Percentiles rank a stretch among this genome's conserved stretches.
phyloP scores from a whole-genome alignment of 495 filamentous ascomycete species.

The Parathielavia appendiculata region DNA sequence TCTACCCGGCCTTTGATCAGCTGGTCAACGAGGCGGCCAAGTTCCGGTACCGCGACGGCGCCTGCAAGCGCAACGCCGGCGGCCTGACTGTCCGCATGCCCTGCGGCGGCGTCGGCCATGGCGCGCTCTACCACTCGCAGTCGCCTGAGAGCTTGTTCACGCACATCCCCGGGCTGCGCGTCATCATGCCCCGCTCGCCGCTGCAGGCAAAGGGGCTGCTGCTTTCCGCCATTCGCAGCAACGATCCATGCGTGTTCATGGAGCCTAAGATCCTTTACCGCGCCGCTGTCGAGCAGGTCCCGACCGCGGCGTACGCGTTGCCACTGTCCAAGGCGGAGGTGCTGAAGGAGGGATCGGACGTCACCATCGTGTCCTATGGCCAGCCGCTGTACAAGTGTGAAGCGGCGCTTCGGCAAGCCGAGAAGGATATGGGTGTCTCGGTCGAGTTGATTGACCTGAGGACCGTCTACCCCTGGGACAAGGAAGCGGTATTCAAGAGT shows the following conservation, averaged over 20 bases:
- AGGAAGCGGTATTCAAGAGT: constrained; percentile 72
- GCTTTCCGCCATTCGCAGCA: constrained; percentile 71
- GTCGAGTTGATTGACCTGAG: constrained; percentile 89
- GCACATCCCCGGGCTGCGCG: constrained; percentile 82
- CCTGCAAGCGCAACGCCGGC: constrained; percentile 60
- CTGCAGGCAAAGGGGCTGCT: constrained; percentile 89
- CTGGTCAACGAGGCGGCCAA: constrained; percentile 96
- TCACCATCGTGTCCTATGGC: constrained; percentile 89
- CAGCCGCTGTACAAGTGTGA: constrained; percentile 87
- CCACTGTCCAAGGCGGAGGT: constrained; percentile 87
- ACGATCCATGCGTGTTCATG: constrained; percentile 93
- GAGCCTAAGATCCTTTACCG: constrained; percentile 95
- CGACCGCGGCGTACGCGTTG: constrained; percentile 71
- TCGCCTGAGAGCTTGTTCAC: constrained; percentile 89
- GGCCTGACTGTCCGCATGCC: constrained; percentile 93
- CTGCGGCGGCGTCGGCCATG: constrained; percentile 90
- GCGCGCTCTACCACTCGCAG: constrained; percentile 91
- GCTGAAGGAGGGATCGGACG: constrained; percentile 72
- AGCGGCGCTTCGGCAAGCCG: constrained; percentile 71
- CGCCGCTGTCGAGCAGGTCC: constrained; percentile 92
- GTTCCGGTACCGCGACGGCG: constrained; percentile 79
- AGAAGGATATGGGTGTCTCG: constrained; percentile 72
- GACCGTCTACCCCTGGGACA: constrained; percentile 94
- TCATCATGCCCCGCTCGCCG: constrained; percentile 86
- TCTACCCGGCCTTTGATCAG: constrained; percentile 96